Conservation (phyloP, 2,329 filamentous ascomycete species). For the Verticillium albo-atrum region DNA sequence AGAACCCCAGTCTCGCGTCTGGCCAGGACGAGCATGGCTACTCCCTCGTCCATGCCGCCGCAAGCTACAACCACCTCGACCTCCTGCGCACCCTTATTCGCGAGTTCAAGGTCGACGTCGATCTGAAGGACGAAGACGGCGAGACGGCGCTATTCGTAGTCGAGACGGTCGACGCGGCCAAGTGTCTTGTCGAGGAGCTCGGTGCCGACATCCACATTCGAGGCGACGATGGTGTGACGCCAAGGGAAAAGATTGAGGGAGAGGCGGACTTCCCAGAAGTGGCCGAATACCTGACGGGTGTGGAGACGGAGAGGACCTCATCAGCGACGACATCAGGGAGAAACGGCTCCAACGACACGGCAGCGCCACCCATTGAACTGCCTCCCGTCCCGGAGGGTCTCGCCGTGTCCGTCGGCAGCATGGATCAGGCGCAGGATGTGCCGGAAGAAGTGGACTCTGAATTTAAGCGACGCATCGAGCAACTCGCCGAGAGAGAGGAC, state of each 20-base stretch:
- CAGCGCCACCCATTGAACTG: constrained; percentile 31
- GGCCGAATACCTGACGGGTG: constrained; percentile 59
- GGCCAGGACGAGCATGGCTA: constrained; percentile 89
- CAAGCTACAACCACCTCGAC: constrained; percentile 83
- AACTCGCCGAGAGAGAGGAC: constrained; percentile 77
- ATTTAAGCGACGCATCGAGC: constrained; percentile 81
- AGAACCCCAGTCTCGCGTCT: constrained; percentile 71
- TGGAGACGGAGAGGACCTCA: constrained; percentile 22
- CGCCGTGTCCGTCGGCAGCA: constrained; percentile 70
- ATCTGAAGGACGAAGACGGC: constrained; percentile 83
- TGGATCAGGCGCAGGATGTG: constrained; percentile 58
- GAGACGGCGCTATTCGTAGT: constrained; percentile 95
- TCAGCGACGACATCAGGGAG: constrained; percentile 18
- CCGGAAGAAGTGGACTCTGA: constrained; percentile 70
- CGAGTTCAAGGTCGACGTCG: constrained; percentile 73
- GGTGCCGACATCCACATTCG: constrained; percentile 60
- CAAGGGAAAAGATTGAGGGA: constrained; percentile 71
- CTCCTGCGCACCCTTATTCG: constrained; percentile 71
- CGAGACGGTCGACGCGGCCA: constrained; percentile 75
- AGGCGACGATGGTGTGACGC: constrained; percentile 74
- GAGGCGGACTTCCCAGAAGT: constrained; percentile 78
- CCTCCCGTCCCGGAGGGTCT: constrained; percentile 72
- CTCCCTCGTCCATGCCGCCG: constrained; percentile 86
- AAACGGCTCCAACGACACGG: constrained; percentile 12
- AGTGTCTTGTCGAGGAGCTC: constrained; percentile 77